phyloP scores from a whole-genome alignment of 2,329 filamentous ascomycete genomes.

The Pyricularia sp. region DNA sequence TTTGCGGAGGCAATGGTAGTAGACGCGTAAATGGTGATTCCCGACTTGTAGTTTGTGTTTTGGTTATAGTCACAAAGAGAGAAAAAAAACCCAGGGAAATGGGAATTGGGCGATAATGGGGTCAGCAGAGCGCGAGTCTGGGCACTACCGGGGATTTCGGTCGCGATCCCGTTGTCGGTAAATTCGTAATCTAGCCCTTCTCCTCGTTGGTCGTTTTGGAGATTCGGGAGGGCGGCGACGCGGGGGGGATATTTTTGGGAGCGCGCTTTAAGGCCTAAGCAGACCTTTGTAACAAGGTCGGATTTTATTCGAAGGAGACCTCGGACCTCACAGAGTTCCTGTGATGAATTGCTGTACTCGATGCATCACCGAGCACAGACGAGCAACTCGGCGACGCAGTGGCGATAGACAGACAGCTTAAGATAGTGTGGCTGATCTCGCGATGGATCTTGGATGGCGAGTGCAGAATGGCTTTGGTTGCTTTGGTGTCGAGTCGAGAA shows the following conservation, averaged over 20 bases:
- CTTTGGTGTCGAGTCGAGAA: conserved; percentile 1
- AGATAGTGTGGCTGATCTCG: not conserved
- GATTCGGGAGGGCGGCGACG: not conserved
- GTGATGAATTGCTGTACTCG: not conserved
- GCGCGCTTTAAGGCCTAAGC: not conserved
- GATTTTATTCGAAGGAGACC: not conserved
- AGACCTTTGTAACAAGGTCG: not conserved
- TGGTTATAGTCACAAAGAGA: not conserved
- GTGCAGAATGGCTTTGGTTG: not conserved
- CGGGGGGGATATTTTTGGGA: not conserved
- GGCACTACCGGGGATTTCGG: not conserved
- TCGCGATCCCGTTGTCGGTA: not conserved
- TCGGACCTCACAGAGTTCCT: not conserved
- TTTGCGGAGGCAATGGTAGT: not conserved
- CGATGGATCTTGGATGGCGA: not conserved
- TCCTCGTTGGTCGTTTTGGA: not conserved
- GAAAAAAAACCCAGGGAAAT: not conserved
- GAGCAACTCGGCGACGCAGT: not conserved
- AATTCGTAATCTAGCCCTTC: not conserved
- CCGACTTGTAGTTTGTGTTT: not conserved
- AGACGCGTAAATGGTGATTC: not conserved
- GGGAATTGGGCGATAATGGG: not conserved
- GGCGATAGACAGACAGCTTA: not conserved
- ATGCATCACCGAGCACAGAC: not conserved
- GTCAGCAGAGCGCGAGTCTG: not conserved